These are phyloP conservation scores for Trichophyton schoenleinii DNA, from an alignment of 2,329 filamentous ascomycete species.

Conservation along the genomic window DNA sequence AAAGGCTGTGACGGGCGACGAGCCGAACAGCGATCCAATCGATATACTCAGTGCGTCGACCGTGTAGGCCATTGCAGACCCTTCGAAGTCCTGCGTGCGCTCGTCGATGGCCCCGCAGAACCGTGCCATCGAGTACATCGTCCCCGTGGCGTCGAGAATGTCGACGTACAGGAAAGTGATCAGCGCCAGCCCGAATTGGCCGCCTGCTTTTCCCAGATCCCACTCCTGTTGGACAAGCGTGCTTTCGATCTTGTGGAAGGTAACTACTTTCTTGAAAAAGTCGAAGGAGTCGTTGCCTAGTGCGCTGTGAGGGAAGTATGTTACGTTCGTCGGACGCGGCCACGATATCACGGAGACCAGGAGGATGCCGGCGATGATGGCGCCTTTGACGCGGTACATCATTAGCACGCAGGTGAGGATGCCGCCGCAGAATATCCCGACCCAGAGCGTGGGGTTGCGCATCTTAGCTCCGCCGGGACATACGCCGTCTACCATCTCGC, in stretches of 20 bases:
- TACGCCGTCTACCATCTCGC: slow-evolving; percentile 33
- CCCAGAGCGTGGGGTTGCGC: slow-evolving; percentile 73
- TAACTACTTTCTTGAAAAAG: slow-evolving; percentile 80
- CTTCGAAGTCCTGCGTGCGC: slow-evolving; percentile 75
- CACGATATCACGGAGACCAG: slow-evolving; percentile 81
- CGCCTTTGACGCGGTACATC: slow-evolving; percentile 77
- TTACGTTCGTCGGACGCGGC: slow-evolving; percentile 63
- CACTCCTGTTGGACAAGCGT: slow-evolving; percentile 62
- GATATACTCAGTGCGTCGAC: slow-evolving; percentile 71
- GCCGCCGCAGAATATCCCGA: slow-evolving; percentile 77
- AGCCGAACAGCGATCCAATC: slow-evolving; percentile 65
- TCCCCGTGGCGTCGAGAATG: slow-evolving; percentile 76
- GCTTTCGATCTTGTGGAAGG: slow-evolving; percentile 63
- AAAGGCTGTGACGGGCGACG: slow-evolving; percentile 72
- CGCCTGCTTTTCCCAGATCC: slow-evolving; percentile 54
- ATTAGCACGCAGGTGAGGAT: slow-evolving; percentile 67
- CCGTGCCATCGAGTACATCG: slow-evolving; percentile 78
- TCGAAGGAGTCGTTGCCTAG: slow-evolving; percentile 60
- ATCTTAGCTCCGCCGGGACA: slow-evolving; percentile 60
- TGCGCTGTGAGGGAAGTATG: slow-evolving; percentile 64
- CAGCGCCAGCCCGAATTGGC: slow-evolving; percentile 69
- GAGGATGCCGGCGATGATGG: slow-evolving; percentile 70
- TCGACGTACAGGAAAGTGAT: slow-evolving; percentile 87
- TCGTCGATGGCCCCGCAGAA: slow-evolving; percentile 72
- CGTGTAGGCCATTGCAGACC: slow-evolving; percentile 70